Conservation (phyloP, 1,139 yeast genomes). For the Lipomyces yarrowii region DNA sequence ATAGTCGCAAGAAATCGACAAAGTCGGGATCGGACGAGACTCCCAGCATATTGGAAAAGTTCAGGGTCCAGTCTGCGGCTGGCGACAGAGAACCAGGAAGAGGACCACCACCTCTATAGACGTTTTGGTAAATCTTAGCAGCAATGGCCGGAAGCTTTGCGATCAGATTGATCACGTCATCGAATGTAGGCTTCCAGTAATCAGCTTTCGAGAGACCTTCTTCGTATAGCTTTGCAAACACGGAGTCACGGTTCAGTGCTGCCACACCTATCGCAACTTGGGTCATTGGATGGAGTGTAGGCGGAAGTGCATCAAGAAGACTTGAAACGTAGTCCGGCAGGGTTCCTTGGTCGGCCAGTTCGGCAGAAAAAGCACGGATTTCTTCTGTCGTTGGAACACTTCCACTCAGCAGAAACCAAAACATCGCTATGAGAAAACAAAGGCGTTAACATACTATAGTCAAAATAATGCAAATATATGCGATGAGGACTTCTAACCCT, state of each 20-base stretch:
- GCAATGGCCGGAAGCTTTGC: conserved; percentile 93
- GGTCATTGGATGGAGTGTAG: conserved; percentile 95
- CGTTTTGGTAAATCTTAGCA: conserved; percentile 90
- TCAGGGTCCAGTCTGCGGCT: conserved; percentile 86
- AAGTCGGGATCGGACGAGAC: conserved; percentile 78
- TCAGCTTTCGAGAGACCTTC: conserved; percentile 75
- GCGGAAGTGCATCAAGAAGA: conserved; percentile 79
- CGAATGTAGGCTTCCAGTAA: conserved; percentile 87
- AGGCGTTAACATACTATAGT: conserved; percentile 57
- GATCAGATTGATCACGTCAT: conserved; percentile 83
- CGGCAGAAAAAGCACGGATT: conserved; percentile 73
- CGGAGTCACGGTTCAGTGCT: conserved; percentile 87
- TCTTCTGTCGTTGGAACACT: conserved; percentile 81
- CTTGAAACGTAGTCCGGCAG: conserved; percentile 86
- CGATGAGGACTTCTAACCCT: conserved; percentile 82
- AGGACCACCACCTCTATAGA: conserved; percentile 70
- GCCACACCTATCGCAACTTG: conserved; percentile 92
- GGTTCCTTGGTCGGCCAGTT: conserved; percentile 79
- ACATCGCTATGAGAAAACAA: conserved; percentile 58
- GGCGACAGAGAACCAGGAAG: conserved; percentile 67
- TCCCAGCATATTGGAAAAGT: conserved; percentile 84
- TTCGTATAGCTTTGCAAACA: conserved; percentile 89
- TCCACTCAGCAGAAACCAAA: conserved; percentile 89
- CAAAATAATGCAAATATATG: conserved; percentile 49
- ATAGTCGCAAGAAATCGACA: conserved; percentile 87